phyloP scores from a whole-genome alignment of 2,329 filamentous ascomycete genomes.

The Lecanicillium sp. region DNA sequence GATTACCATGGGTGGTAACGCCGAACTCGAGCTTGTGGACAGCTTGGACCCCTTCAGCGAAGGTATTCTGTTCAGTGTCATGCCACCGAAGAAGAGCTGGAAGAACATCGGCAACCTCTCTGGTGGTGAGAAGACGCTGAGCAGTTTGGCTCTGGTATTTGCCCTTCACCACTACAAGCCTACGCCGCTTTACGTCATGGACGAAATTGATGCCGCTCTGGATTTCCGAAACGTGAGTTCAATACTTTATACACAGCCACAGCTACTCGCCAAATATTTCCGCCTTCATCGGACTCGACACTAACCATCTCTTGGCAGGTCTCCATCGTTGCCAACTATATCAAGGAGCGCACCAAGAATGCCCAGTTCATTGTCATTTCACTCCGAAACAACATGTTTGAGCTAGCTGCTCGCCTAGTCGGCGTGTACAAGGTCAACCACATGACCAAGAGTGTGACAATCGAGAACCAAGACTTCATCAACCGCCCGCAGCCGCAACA shows the following conservation, averaged over 20 bases:
- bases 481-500: constrained; percentile 30
- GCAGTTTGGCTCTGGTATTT: constrained; percentile 91
- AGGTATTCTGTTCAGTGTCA: constrained; percentile 93
- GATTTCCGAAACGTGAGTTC: constrained; percentile 91
- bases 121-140: constrained; percentile 95
- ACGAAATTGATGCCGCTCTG: constrained; percentile 96
- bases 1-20: constrained; percentile 99
- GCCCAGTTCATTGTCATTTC: constrained; percentile 99
- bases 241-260: not conserved
- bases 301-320: constrained; percentile 50
- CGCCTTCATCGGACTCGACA: not conserved
- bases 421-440: constrained; percentile 99
- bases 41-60: constrained; percentile 94
- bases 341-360: constrained; percentile 98
- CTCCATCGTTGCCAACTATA: constrained; percentile 96
- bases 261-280: constrained; percentile 8
- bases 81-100: constrained; percentile 99
- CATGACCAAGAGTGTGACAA: constrained; percentile 90
- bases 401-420: constrained; percentile 88
- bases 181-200: constrained; percentile 97
- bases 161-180: constrained; percentile 97
- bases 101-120: constrained; percentile 97
- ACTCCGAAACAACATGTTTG: constrained; percentile 98
- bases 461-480: constrained; percentile 78
- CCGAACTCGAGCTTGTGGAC: constrained; percentile 94